Percentiles rank a stretch among this genome's conserved stretches.
phyloP scores from a whole-genome alignment of 345 rosid genomes.

The Camelina hispida region DNA sequence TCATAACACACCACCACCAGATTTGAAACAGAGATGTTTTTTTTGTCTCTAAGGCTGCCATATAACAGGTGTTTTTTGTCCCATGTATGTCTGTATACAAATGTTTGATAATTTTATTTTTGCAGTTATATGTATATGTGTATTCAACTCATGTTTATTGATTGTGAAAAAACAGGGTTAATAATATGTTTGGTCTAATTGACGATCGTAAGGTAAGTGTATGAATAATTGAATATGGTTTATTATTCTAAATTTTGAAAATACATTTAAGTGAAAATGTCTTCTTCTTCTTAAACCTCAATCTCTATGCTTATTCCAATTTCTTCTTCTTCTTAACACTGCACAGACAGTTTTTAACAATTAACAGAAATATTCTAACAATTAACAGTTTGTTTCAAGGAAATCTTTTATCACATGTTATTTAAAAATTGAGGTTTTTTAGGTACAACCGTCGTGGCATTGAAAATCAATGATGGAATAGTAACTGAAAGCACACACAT shows the following conservation, averaged over 20 bases:
- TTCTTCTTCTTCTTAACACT: too few species aligned
- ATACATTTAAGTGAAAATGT: too few species aligned
- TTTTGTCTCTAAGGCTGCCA: not conserved
- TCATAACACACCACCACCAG: not conserved
- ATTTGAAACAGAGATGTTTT: not conserved
- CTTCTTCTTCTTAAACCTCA: too few species aligned
- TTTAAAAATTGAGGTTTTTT: too few species aligned
- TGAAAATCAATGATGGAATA: not conserved
- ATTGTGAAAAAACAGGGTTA: not conserved
- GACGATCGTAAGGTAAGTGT: not conserved
- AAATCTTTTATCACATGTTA: too few species aligned
- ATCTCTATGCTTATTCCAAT: too few species aligned
- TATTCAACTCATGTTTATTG: conserved; percentile 9
- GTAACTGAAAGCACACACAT: not conserved
- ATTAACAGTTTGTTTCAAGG: too few species aligned
- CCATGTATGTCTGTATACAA: conserved; percentile 4
- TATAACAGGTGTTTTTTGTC: not conserved
- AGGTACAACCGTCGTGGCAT: not conserved
- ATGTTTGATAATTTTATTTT: not conserved
- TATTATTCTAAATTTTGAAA: too few species aligned
- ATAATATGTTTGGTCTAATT: conserved; percentile 6
- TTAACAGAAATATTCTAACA: too few species aligned
- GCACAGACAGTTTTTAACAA: too few species aligned
- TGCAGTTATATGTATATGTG: conserved; percentile 2
- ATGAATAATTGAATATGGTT: not conserved